Evolutionary conservation across 768 basidiomycete species (phyloP).

Genomic region (Xanthoconium purpureum): DNA sequence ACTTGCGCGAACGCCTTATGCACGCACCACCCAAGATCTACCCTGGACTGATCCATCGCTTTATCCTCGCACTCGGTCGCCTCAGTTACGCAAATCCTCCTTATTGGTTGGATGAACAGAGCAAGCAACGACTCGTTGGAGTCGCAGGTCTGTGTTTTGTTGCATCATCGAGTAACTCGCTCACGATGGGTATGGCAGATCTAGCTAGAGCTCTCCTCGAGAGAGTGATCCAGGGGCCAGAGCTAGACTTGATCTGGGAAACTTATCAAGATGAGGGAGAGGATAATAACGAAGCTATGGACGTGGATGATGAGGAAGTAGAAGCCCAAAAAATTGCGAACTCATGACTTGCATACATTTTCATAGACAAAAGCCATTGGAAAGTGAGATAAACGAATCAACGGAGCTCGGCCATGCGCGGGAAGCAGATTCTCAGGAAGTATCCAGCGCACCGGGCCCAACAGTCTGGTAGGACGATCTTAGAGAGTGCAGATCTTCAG

Average conservation of each 20-base stretch:
- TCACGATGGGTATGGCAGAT: conserved; percentile 36
- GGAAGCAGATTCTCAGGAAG: conserved; percentile 3
- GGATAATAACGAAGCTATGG: conserved; percentile 36
- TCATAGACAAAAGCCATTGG: not conserved
- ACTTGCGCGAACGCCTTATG: conserved; percentile 58
- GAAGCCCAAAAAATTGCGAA: conserved; percentile 29
- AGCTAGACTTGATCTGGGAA: conserved; percentile 62
- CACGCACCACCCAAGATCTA: conserved; percentile 52
- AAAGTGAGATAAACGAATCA: not conserved
- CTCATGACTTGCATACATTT: conserved; percentile 3
- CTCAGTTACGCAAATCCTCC: conserved; percentile 68
- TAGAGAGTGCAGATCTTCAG: not conserved
- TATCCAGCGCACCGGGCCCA: conserved; percentile 15
- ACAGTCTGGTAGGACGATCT: conserved; percentile 12
- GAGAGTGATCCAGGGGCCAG: conserved; percentile 68
- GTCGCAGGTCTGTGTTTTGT: conserved; percentile 44
- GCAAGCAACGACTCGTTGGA: conserved; percentile 40
- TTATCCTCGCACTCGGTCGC: conserved; percentile 74
- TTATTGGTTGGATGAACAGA: conserved; percentile 48
- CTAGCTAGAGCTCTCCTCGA: conserved; percentile 61
- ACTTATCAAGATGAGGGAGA: conserved; percentile 52
- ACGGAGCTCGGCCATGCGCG: too few relatives aligned
- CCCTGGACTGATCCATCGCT: conserved; percentile 63
- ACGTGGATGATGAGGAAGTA: conserved; percentile 60
- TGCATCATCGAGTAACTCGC: not conserved